phyloP scores from a whole-genome alignment of 305 asterid species.

The Monarda citriodora region DNA sequence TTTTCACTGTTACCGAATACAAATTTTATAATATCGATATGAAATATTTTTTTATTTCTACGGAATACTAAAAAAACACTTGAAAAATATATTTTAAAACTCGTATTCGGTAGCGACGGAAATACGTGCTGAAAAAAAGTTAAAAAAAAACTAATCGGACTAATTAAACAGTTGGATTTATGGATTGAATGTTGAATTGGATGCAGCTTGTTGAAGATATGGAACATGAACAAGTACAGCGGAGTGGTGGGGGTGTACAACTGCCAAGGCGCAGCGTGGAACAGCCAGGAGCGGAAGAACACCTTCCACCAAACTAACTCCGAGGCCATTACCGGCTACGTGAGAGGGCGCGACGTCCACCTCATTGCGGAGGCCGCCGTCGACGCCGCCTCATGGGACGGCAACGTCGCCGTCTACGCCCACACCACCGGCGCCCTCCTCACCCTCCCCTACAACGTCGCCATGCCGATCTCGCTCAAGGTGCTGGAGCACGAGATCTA shows the following conservation, averaged over 20 bases:
- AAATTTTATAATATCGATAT: too few relatives aligned
- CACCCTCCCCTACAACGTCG: slow-evolving; percentile 47
- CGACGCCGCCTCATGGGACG: slow-evolving; percentile 64
- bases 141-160: too few relatives aligned
- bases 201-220: slow-evolving; percentile 82
- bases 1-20: too few relatives aligned
- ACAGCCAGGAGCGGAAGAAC: slow-evolving; percentile 65
- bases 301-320: slow-evolving; percentile 69
- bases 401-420: slow-evolving; percentile 59
- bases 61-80: too few relatives aligned
- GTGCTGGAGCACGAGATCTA: slow-evolving; percentile 81
- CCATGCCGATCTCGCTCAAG: slow-evolving; percentile 72
- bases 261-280: slow-evolving; percentile 99
- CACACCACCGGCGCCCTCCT: slow-evolving; percentile 38
- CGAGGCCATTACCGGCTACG: slow-evolving; percentile 62
- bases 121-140: too few relatives aligned
- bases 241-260: slow-evolving; percentile 89
- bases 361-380: slow-evolving; percentile 56
- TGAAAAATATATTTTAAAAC: too few relatives aligned
- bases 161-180: too few relatives aligned
- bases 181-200: too few relatives aligned
- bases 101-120: too few relatives aligned
- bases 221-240: slow-evolving; percentile 90
- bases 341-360: slow-evolving; percentile 74
- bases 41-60: too few relatives aligned